Percentiles rank a stretch among this genome's conserved stretches.
Conservation (phyloP, 169 alveolate genomes). For the Eimeria zaria region DNA sequence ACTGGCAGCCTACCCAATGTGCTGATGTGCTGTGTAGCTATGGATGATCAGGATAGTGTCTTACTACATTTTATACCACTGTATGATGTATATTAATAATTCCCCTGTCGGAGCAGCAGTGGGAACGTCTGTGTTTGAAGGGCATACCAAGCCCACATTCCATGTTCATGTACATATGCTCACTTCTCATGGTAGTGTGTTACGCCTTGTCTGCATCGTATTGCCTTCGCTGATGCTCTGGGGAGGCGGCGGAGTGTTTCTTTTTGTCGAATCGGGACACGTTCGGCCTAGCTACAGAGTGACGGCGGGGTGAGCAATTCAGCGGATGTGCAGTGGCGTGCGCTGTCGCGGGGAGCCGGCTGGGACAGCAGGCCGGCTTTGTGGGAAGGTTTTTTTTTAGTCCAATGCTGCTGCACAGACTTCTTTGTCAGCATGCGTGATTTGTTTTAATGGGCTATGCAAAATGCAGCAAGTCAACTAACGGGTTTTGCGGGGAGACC, state of each 20-base stretch:
- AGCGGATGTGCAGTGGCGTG: background rate
- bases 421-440: background rate
- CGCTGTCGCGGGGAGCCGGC: background rate
- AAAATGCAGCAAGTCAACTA: background rate
- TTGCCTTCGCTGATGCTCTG: background rate
- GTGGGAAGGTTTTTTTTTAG: background rate
- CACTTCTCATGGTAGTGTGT: background rate
- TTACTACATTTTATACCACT: background rate
- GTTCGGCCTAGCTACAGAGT: background rate
- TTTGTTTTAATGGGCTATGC: background rate
- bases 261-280: background rate
- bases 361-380: background rate
- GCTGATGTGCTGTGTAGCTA: background rate
- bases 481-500: background rate
- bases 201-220: background rate
- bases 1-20: background rate
- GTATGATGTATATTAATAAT: background rate
- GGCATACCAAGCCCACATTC: background rate
- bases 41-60: background rate
- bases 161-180: background rate
- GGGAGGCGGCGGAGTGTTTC: background rate
- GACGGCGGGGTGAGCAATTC: background rate
- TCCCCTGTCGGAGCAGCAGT: background rate
- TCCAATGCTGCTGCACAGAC: background rate
- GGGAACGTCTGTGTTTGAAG: background rate